Percentiles rank a stretch among this genome's conserved stretches.
These are phyloP conservation scores for Oemleria cerasiformis DNA, from an alignment of 306 rosid species.

Conservation along the genomic window DNA sequence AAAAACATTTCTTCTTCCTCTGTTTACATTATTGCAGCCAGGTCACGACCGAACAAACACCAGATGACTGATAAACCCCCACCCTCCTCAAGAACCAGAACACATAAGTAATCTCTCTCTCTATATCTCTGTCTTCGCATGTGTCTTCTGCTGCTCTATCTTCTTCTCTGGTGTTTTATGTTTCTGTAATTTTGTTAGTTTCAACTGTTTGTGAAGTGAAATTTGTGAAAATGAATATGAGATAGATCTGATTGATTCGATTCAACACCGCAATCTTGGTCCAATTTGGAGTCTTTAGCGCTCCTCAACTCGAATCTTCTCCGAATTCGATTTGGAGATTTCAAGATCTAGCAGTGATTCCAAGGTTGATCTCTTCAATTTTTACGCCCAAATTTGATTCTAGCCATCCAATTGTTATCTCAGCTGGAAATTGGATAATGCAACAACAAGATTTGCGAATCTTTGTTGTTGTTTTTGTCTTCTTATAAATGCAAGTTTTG, in stretches of 20 bases:
- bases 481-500: too few relatives aligned
- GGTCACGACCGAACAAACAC: slow-evolving; percentile 1
- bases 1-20: neutral
- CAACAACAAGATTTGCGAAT: neutral
- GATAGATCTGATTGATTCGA: neutral
- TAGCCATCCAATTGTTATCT: neutral
- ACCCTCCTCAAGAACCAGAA: slow-evolving; percentile 8
- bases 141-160: neutral
- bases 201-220: neutral
- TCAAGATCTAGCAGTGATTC: neutral
- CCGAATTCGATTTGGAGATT: neutral
- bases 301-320: neutral
- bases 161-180: too few relatives aligned
- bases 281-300: neutral
- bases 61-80: slow-evolving; percentile 14
- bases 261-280: neutral
- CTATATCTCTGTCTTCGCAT: neutral
- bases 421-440: neutral
- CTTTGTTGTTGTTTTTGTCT: neutral
- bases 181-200: neutral
- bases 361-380: slow-evolving; percentile 12
- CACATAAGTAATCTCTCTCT: neutral
- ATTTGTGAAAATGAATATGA: neutral
- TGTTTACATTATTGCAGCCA: neutral
- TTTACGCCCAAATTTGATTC: neutral